These are phyloP conservation scores for Plasmodium berghei DNA, from an alignment of 169 alveolate species.

Conservation along the genomic window DNA sequence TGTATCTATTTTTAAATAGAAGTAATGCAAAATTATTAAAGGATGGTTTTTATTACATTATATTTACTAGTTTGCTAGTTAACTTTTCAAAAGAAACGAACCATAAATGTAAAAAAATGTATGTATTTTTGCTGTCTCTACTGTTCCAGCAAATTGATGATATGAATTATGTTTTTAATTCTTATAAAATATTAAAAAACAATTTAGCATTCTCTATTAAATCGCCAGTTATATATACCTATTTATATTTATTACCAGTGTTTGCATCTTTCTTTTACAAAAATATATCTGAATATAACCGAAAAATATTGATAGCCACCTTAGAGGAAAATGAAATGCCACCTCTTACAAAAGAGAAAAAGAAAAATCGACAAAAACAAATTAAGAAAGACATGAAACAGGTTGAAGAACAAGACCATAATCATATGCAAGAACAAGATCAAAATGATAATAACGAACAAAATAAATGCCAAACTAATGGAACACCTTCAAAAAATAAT, in stretches of 20 bases:
- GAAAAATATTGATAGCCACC: neutral
- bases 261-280: conserved; percentile 60
- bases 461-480: neutral
- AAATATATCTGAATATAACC: conserved; percentile 2
- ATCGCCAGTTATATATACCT: conserved; percentile 26
- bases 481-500: neutral
- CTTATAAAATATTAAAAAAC: conserved; percentile 56
- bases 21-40: conserved; percentile 50
- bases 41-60: conserved; percentile 48
- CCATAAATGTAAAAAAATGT: conserved; percentile 71
- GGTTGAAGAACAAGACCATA: neutral
- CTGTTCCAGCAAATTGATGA: conserved; percentile 72
- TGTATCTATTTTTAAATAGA: conserved; percentile 62
- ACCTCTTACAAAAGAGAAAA: conserved; percentile 14
- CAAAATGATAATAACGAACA: neutral
- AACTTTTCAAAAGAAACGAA: conserved; percentile 72
- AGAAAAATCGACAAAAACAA: conserved; percentile 9
- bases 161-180: conserved; percentile 53
- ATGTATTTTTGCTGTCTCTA: conserved; percentile 27
- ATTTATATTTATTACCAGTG: conserved; percentile 46
- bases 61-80: conserved; percentile 31
- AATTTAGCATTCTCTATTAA: conserved; percentile 14
- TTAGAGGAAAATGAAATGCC: neutral
- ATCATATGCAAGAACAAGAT: neutral
- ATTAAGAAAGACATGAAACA: neutral